Percentiles rank a stretch among this genome's conserved stretches.
Conservation (phyloP, 345 rosid genomes). For the Gossypium arboreum region DNA sequence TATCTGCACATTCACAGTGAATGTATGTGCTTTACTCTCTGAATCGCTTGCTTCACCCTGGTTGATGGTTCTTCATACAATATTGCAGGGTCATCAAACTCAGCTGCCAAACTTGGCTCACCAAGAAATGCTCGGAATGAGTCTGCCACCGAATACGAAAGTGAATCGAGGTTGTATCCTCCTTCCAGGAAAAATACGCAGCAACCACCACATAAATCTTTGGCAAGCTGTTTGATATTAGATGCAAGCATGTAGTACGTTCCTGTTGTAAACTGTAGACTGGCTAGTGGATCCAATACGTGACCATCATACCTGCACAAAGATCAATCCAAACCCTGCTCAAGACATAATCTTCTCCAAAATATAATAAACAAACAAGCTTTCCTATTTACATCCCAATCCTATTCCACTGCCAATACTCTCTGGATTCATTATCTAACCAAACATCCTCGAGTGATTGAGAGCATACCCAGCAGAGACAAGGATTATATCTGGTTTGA, state of each 20-base stretch:
- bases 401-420: not conserved
- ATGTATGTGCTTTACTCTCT: slow-evolving; percentile 67
- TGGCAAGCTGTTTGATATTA: slow-evolving; percentile 72
- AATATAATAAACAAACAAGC: not conserved
- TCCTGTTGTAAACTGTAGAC: slow-evolving; percentile 77
- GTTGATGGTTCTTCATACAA: slow-evolving; percentile 78
- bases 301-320: slow-evolving; percentile 74
- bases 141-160: slow-evolving; percentile 80
- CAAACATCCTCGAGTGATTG: not conserved
- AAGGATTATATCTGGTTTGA: slow-evolving; percentile 88
- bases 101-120: slow-evolving; percentile 65
- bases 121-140: slow-evolving; percentile 81
- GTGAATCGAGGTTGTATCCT: slow-evolving; percentile 86
- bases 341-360: slow-evolving; percentile 1
- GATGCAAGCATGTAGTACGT: slow-evolving; percentile 74
- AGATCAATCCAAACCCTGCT: not conserved
- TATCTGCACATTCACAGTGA: slow-evolving; percentile 38
- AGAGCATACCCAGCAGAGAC: slow-evolving; percentile 91
- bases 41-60: slow-evolving; percentile 68
- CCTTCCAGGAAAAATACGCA: slow-evolving; percentile 94
- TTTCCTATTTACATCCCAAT: not conserved
- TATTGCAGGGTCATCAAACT: slow-evolving; percentile 74
- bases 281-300: slow-evolving; percentile 85
- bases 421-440: not conserved
- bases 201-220: slow-evolving; percentile 77